Evolutionary conservation across 805 yeast genomes (phyloP).

Genomic region (Starmerella riodocensis): DNA sequence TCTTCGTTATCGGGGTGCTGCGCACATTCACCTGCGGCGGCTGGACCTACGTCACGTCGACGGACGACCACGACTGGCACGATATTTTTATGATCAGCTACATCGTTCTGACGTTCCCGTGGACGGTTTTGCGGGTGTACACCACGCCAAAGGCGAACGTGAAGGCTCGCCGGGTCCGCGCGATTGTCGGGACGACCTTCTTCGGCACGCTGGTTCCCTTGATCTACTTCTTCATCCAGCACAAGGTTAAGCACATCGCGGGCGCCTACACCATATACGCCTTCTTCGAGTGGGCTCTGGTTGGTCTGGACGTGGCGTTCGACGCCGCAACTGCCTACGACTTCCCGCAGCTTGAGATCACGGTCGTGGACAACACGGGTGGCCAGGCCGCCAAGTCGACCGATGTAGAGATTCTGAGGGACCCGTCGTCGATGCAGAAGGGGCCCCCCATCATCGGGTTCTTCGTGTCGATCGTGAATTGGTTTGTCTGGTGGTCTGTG

Average conservation of each 20-base stretch:
- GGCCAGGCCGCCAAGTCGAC: conserved; percentile 14
- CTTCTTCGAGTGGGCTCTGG: conserved; percentile 85
- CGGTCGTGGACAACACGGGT: conserved; percentile 25
- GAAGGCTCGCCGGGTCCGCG: conserved; percentile 36
- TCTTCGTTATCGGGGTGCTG: conserved; percentile 48
- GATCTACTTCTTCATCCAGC: conserved; percentile 80
- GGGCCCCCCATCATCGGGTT: conserved; percentile 26
- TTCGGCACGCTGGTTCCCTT: conserved; percentile 68
- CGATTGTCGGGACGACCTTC: conserved; percentile 43
- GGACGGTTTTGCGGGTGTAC: conserved; percentile 56
- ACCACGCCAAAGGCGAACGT: conserved; percentile 37
- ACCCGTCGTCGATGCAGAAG: conserved; percentile 17
- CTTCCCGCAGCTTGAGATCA: conserved; percentile 47
- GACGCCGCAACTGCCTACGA: conserved; percentile 70
- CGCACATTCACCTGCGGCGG: conserved; percentile 96
- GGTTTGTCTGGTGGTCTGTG: conserved; percentile 76
- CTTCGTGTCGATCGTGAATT: conserved; percentile 36
- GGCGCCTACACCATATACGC: conserved; percentile 97
- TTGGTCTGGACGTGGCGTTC: conserved; percentile 68
- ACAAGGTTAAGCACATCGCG: conserved; percentile 69
- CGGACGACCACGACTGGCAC: conserved; percentile 94
- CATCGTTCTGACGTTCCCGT: conserved; percentile 78
- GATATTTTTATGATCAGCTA: conserved; percentile 91
- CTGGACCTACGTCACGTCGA: conserved; percentile 94
- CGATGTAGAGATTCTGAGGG: conserved; percentile 12